phyloP scores from a whole-genome alignment of 208 protist species.

The Acanthamoeba culbertsoni region DNA sequence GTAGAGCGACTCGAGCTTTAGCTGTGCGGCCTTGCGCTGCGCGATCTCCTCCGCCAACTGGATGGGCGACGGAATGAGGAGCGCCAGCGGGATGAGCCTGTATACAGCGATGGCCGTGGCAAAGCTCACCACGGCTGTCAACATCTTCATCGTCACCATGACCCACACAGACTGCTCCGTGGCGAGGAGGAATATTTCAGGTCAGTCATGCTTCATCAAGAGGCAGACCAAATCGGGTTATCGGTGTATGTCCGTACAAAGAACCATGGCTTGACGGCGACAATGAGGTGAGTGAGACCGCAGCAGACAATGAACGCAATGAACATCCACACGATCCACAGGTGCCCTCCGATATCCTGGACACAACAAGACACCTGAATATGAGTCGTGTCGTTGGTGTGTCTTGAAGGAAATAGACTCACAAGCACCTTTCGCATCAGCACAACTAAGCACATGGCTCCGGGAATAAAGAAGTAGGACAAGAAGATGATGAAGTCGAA shows the following conservation, averaged over 20 bases:
- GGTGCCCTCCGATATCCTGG: neutral
- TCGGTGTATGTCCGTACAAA: neutral
- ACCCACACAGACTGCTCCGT: neutral
- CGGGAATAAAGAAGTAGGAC: no score
- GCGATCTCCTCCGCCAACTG: constrained; percentile 40
- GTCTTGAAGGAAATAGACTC: no score
- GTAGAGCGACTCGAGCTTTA: neutral
- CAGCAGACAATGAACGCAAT: neutral
- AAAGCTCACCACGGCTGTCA: constrained; percentile 33
- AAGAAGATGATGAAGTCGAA: no score
- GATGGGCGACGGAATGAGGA: constrained; percentile 21
- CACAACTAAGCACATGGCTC: no score
- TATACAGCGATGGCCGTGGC: constrained; percentile 24
- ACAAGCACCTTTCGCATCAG: no score
- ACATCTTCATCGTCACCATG: neutral
- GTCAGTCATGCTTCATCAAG: neutral
- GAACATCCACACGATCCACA: neutral
- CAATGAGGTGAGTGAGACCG: neutral
- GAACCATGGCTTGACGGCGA: neutral
- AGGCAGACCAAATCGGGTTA: no score
- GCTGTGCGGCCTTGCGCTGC: constrained; percentile 14
- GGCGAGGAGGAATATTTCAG: neutral
- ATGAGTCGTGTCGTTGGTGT: no score
- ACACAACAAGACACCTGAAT: no score
- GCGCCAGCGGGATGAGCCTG: constrained; percentile 15